A percentile compares a stretch with the other conserved stretches of the same genome.
phyloP scores from a whole-genome alignment of 495 filamentous ascomycete species.

The Aspergillus avenaceus region DNA sequence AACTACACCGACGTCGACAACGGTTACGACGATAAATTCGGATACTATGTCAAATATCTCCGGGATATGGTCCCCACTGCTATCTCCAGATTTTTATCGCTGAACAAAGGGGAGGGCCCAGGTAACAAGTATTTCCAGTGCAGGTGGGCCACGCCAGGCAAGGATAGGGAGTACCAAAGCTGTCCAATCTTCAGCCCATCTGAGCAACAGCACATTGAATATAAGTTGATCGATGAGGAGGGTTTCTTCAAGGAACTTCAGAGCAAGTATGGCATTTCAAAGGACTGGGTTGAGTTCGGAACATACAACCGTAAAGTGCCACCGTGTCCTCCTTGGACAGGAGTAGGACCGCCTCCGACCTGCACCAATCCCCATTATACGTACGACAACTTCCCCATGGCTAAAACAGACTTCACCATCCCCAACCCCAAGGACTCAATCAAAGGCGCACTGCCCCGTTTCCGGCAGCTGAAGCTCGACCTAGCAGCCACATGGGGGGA shows the following conservation, averaged over 20 bases:
- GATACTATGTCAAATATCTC: not conserved
- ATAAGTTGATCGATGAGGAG: not conserved
- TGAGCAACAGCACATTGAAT: not conserved
- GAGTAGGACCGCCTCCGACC: not conserved
- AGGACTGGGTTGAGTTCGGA: not conserved
- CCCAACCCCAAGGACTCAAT: not conserved
- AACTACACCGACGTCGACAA: not conserved
- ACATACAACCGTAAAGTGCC: not conserved
- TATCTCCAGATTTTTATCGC: not conserved
- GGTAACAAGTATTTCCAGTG: not conserved
- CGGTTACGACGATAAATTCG: not conserved
- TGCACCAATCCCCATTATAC: not conserved
- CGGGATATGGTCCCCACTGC: not conserved
- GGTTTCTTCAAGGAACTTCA: not conserved
- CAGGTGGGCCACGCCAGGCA: not conserved
- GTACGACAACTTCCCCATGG: not conserved
- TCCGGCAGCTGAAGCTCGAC: not conserved
- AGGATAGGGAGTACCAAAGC: not conserved
- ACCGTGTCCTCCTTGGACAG: not conserved
- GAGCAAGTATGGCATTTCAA: not conserved
- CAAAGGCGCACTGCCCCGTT: not conserved
- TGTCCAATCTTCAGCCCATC: not conserved
- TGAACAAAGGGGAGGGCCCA: not conserved
- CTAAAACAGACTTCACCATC: not conserved
- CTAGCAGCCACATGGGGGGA: not conserved